phyloP scores from a whole-genome alignment of 2,329 filamentous ascomycete genomes.

The Corynespora cassiicola region DNA sequence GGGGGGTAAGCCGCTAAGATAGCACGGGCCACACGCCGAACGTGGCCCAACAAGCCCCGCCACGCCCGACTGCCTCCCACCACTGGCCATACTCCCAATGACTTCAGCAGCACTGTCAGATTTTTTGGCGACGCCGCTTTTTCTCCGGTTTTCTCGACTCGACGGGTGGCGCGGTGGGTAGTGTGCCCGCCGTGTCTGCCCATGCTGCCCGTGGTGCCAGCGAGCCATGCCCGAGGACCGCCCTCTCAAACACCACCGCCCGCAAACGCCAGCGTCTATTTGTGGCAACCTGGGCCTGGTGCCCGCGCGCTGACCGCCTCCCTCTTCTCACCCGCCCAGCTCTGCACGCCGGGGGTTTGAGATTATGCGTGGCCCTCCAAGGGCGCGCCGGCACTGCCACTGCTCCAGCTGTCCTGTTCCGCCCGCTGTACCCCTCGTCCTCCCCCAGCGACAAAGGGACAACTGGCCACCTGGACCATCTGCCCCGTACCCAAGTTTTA shows the following conservation, averaged over 20 bases:
- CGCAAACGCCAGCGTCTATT: too few species aligned
- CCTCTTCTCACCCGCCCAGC: slow-evolving; percentile 15
- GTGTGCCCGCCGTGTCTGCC: too few species aligned
- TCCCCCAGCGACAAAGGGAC: too few species aligned
- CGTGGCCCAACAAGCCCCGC: slow-evolving; percentile 13
- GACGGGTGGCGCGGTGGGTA: too few species aligned
- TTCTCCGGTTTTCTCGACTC: slow-evolving; percentile 16
- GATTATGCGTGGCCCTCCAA: slow-evolving; percentile 24
- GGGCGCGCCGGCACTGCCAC: slow-evolving; percentile 7
- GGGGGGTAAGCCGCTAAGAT: slow-evolving; percentile 28
- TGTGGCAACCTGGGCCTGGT: slow-evolving; percentile 27
- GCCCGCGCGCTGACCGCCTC: slow-evolving; percentile 32
- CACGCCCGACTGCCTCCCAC: slow-evolving; percentile 4
- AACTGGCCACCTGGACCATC: too few species aligned
- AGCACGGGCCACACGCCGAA: slow-evolving; percentile 11
- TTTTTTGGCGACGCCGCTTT: slow-evolving; percentile 20
- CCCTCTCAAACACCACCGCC: too few species aligned
- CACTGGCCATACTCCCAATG: slow-evolving; percentile 10
- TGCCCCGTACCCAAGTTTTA: too few species aligned
- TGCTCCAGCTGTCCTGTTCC: too few species aligned
- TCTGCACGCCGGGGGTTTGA: slow-evolving; percentile 15
- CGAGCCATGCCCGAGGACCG: too few species aligned
- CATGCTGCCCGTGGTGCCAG: too few species aligned
- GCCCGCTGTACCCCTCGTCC: too few species aligned
- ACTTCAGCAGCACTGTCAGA: slow-evolving; percentile 10